Evolutionary conservation across 106 monocot genomes (phyloP), one percentile per base, ranked within the genome.

Genomic region (Allium sativum): DNA sequence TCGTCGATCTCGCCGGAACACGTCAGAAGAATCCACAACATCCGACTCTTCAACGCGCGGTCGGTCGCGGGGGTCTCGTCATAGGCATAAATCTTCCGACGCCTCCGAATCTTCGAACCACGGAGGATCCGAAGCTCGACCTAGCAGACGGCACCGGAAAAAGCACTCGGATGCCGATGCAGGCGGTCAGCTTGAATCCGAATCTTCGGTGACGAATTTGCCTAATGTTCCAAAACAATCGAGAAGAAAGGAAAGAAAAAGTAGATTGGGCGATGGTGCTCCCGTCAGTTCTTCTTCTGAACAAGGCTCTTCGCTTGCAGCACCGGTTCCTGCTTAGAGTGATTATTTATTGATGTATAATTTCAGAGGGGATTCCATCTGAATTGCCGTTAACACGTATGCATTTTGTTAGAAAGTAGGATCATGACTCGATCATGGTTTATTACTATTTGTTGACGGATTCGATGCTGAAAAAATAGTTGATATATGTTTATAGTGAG

Each of bases 11-110:
- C 45, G 62, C 19, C 62, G 62, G 6, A 3, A 50, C 2, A 2
- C 6, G 8, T 15, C 13, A 3, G 11, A 12, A 50, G 48, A 50
- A 50, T 11, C 11, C 13, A 11, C 48, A 11, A 7, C 13, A 50
- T 50, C 48, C 48, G 48, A 50, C 48, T 50, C 48, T 15, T 15
- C 48, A 1, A 15, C 48, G 48, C 48, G 48, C 8, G 48, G 15
- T 50, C 48, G 48, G 48, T 50, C 60, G 44, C 60, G 62, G 14
- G 46, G 48, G 46, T 47, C 62, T 6, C 62, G 62, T 47, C 45
- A 62, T 12, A 21, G 46, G 13, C 8, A 45, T 43, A 47, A 47
- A 20, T 62, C 47, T 22, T 9, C 46, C 1, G 9, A 45, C 21
- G 61, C 19, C 10, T 44, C 62, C 62, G 62, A 62, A 21, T 62